phyloP scores from a whole-genome alignment of 345 rosid species.

The Boechera stricta region DNA sequence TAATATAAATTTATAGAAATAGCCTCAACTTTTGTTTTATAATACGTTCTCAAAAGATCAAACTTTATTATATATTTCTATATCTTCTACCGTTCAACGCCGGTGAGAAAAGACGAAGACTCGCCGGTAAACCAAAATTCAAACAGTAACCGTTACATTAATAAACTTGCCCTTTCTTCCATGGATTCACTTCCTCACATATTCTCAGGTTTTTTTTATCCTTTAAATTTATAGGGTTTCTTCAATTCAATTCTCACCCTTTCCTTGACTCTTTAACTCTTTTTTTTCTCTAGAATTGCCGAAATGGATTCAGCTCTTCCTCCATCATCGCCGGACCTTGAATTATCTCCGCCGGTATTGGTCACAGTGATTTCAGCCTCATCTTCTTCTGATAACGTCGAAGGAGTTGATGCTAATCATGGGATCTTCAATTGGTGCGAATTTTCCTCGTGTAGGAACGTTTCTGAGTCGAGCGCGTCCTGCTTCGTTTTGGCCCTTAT shows the following conservation, averaged over 20 bases:
- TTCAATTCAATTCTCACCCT: not conserved
- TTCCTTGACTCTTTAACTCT: not conserved
- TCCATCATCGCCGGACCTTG: not conserved
- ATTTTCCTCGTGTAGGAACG: not conserved
- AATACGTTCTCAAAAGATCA: not conserved
- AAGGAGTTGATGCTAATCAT: slow-evolving; percentile 40
- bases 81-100: slow-evolving; percentile 20
- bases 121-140: slow-evolving; percentile 11
- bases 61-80: not conserved
- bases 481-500: slow-evolving; percentile 58
- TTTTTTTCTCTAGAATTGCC: slow-evolving; percentile 35
- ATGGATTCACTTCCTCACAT: slow-evolving; percentile 11
- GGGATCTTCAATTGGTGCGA: not conserved
- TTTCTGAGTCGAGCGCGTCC: slow-evolving; percentile 34
- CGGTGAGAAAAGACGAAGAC: slow-evolving; percentile 12
- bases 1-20: not conserved
- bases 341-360: not conserved
- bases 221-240: slow-evolving; percentile 27
- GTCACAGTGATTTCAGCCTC: not conserved
- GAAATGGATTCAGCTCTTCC: slow-evolving; percentile 47
- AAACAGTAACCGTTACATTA: slow-evolving; percentile 12
- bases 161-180: not conserved
- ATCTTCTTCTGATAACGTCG: slow-evolving; percentile 35
- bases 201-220: slow-evolving; percentile 19
- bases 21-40: not conserved